Base-by-base conservation (phyloP, 352 stramenopile genomes). In the Thalassiosira hispida region DNA sequence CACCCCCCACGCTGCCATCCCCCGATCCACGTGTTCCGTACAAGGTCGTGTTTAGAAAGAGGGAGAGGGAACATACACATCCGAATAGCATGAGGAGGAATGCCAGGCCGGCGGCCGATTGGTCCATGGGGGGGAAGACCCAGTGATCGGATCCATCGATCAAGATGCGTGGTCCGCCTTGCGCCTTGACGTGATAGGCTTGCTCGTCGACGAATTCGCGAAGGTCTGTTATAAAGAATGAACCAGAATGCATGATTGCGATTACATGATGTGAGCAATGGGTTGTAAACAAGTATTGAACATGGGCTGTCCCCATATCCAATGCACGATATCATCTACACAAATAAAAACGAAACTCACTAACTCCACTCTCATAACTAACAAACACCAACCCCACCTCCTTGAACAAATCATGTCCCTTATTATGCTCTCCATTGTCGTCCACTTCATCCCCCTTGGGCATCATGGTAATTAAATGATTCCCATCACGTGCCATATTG, bases 321-420 rank as follows among this genome's bases (percentile, higher is more conserved):
- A n/a, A n/a, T n/a, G n/a, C n/a, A n/a, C n/a, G n/a, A n/a, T n/a
- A n/a, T n/a, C n/a, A n/a, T n/a, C n/a, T n/a, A n/a, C n/a, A n/a
- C 33, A 9, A 14, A 31, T 22, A 60, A 5, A 33, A n/a, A n/a
- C n/a, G n/a, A n/a, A 52, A 73, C 73, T 75, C 64, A 81, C 73
- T 61, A n/a, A 79, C 70, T 6, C 76, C 76, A 55, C 46, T 73
- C 18, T 67, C 56, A 63, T 79, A 84, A 62, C 52, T 68, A 20
- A 84, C 76, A 70, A 84, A 84, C 1, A 84, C 63, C 69, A 84
- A 67, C 0, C 76, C 76, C 18, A 84, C 33, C 38, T 73, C 47
- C 6, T 69, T 66, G 25, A 46, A 84, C 38, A 76, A 64, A 1
- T 70, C 69, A 46, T 70, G 49, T 22, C 46, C 35, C 16, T 29